These are phyloP conservation scores for Quercus mongolica DNA, from an alignment of 306 rosid species.

Conservation along the genomic window DNA sequence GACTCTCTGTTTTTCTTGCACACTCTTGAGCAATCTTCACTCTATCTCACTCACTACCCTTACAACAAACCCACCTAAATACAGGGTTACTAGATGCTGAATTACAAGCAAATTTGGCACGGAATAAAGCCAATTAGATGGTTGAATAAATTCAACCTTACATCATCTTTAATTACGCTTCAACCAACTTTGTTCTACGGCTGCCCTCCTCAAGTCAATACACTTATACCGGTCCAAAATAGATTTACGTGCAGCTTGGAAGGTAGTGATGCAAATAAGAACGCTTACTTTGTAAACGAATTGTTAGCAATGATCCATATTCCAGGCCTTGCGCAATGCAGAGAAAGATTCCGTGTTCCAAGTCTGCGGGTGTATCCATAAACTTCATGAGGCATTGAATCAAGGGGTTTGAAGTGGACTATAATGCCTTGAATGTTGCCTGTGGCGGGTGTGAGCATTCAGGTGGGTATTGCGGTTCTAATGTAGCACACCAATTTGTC, in stretches of 20 bases:
- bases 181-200: conserved; percentile 23
- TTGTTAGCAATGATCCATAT: too few relatives aligned
- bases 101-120: too few relatives aligned
- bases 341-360: too few relatives aligned
- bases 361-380: neutral
- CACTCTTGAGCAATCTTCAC: too few relatives aligned
- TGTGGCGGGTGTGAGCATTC: neutral
- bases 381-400: neutral
- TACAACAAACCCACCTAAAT: too few relatives aligned
- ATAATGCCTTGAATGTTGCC: fast-evolving
- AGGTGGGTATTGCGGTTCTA: neutral
- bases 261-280: neutral
- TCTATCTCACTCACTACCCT: too few relatives aligned
- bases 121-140: too few relatives aligned
- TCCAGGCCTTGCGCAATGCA: fast-evolving
- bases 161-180: conserved; percentile 21
- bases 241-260: conserved; percentile 1
- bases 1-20: too few relatives aligned
- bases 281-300: neutral
- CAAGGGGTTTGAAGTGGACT: neutral
- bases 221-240: fast-evolving
- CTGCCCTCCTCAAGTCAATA: neutral
- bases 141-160: too few relatives aligned
- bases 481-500: neutral
- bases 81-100: too few relatives aligned